Conservation (phyloP, 2,329 filamentous ascomycete species). For the Beauveria pseudobassiana region DNA sequence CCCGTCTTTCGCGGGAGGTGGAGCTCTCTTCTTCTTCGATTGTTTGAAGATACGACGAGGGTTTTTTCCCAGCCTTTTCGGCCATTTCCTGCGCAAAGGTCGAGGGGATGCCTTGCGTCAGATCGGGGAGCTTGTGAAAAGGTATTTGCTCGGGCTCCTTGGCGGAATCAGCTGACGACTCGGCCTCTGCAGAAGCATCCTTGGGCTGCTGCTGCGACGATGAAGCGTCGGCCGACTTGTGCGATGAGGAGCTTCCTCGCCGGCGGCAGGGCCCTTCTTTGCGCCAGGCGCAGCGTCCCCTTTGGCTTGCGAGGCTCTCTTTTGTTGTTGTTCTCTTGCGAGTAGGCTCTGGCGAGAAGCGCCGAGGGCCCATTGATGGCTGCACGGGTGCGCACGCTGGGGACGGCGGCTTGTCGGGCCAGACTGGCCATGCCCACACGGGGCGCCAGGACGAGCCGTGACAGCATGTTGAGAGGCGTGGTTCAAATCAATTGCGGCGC, state of each 20-base stretch:
- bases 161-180: constrained; percentile 15
- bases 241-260: constrained; percentile 4
- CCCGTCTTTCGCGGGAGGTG: constrained; percentile 30
- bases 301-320: constrained; percentile 9
- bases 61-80: constrained; percentile 25
- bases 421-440: constrained; percentile 14
- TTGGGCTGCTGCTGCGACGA: not conserved
- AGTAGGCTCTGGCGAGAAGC: constrained; percentile 13
- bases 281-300: constrained; percentile 6
- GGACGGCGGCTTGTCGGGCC: constrained; percentile 15
- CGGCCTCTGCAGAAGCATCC: constrained; percentile 13
- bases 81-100: constrained; percentile 73
- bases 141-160: constrained; percentile 37
- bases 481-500: constrained; percentile 6
- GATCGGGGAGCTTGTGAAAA: constrained; percentile 70
- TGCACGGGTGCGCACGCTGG: constrained; percentile 1
- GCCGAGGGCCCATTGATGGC: constrained; percentile 12
- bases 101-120: constrained; percentile 91
- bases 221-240: not conserved
- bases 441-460: constrained; percentile 13
- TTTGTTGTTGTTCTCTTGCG: constrained; percentile 12
- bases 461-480: constrained; percentile 16
- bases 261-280: not conserved
- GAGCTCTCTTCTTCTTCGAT: constrained; percentile 29
- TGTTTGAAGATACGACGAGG: constrained; percentile 24